Conservation (phyloP, 1,284 basidiomycete genomes). For the Gymnopus androsaceus region DNA sequence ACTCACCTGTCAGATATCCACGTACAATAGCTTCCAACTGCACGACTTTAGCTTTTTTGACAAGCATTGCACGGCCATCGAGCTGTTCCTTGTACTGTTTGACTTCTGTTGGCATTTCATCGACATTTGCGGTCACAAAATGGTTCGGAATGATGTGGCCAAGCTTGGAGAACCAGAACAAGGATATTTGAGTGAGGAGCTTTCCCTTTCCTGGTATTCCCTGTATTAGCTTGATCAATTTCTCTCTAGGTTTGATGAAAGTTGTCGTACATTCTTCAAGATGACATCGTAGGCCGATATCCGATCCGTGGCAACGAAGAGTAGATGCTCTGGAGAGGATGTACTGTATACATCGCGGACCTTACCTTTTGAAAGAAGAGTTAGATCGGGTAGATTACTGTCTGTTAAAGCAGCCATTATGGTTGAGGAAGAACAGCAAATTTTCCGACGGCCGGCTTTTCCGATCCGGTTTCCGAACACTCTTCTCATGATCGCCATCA, state of each 20-base stretch:
- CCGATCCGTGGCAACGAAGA: conserved; percentile 95
- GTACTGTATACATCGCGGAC: conserved; percentile 89
- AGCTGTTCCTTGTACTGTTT: conserved; percentile 72
- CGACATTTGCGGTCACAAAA: conserved; percentile 73
- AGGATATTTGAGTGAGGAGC: conserved; percentile 86
- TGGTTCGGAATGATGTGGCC: conserved; percentile 83
- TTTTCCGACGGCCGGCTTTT: not conserved
- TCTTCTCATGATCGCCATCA: not conserved
- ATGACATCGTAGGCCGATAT: conserved; percentile 98
- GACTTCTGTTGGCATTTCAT: conserved; percentile 77
- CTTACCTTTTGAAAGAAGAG: conserved; percentile 83
- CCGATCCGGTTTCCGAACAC: not conserved
- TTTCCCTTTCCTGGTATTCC: conserved; percentile 94
- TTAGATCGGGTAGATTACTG: conserved; percentile 57
- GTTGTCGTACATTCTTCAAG: conserved; percentile 76
- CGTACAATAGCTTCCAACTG: conserved; percentile 97
- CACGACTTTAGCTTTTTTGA: conserved; percentile 86
- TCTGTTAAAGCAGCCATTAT: conserved; percentile 42
- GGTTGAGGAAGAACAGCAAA: not conserved
- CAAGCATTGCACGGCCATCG: conserved; percentile 88
- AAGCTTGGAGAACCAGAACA: conserved; percentile 94
- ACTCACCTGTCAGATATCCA: conserved; percentile 90
- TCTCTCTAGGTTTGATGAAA: not conserved
- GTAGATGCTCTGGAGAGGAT: conserved; percentile 67
- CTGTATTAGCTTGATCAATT: conserved; percentile 41